Evolutionary conservation across 2,329 filamentous ascomycete species (phyloP), one percentile per base, ranked within the genome.

Genomic region (Penicillium expansum): DNA sequence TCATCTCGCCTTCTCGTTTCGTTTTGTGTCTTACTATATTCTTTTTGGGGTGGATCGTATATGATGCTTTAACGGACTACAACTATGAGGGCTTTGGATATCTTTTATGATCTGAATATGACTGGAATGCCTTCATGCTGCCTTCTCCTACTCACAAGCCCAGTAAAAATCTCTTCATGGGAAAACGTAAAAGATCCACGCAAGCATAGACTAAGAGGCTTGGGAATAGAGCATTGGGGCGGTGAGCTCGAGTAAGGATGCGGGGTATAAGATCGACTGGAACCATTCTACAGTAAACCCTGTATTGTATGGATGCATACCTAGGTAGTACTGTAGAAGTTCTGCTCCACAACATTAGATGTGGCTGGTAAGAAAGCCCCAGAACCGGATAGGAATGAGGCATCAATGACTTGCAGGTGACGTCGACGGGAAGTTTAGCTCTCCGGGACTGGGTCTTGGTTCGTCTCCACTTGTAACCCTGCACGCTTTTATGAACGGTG

Each of bases 381-480:
- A 39, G 44, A 29, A 50, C 45, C 37, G 52, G 50, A 32, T 45
- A 29, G 43, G 22, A 35, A 53, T 53, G 48, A 58, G 33, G 32
- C 52, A 58, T 55, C 18, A 37, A 68, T 68, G 67, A 69, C 58
- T 53, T 52, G 57, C 48, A 57, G 59, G 63, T 69, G 67, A 69
- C 67, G 67, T 69, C 65, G 66, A 60, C 54, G 42, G 42, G 55
- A 43, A 55, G 22, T 38, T 24, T 47, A 35, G 44, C 30, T 47
- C 20, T 47, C 44, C 30, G 27, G 42, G 42, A 29, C 57, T 52
- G 35, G 55, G 48, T 44, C 41, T 43, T 29, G 16, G 22, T 11
- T 43, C 16, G 14, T 30, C 37, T 18, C 42, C 44, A 53, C 33
- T 41, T 37, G 45, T 22, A 55, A 55, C 41, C 24, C 20, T 53